Evolutionary conservation across 2,329 filamentous ascomycete genomes (phyloP), one percentile per base, ranked within the genome.

Genomic region (Ustilaginoidea virens): DNA sequence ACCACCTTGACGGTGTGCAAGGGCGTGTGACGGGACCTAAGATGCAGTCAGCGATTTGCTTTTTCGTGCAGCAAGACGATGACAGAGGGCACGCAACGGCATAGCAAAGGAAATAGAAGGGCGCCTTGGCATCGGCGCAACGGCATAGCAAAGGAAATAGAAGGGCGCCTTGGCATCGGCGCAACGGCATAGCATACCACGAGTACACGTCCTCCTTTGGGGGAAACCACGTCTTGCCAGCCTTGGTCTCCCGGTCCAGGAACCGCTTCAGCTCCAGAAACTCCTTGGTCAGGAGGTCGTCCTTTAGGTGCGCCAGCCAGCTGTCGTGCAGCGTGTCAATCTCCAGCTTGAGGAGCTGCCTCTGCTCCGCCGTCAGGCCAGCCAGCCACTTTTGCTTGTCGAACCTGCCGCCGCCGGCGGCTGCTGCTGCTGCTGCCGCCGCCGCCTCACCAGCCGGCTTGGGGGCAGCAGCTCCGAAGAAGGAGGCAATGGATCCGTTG

Each of bases 261-360:
- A 94, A 98, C 28, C 69, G 66, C 63, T 98, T 98, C 39, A 98
- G 56, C 3, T 80, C 72, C 26, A 98, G 60, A 47, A 98, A 98
- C 34, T 86, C 77, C 15, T 74, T 72, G 33, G 65, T 76, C 1
- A 72, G 60, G 23, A 98, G 60, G 41, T 94, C 86, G 36, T 92
- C 83, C 51, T 92, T 92, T 33, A 98, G 66, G 38, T 80, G 74
- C 11, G 75, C 74, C 36, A 98, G 63, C 87, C 90, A 98, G 58
- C 78, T 92, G 35, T 86, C 80, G 48, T 94, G 71, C 35, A 98
- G 60, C 0, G 86, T 94, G 25, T 92, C 74, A 41, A 98, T 93
- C 58, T 98, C 90, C 23, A 98, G 66, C 46, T 80, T 65, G 27
- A 98, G 66, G 26, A 96, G 62, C 29, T 77, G 66, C 47, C 73